These are phyloP conservation scores for Byssoonygena ceratinophila DNA, from an alignment of 2,329 filamentous ascomycete species.

Conservation along the genomic window DNA sequence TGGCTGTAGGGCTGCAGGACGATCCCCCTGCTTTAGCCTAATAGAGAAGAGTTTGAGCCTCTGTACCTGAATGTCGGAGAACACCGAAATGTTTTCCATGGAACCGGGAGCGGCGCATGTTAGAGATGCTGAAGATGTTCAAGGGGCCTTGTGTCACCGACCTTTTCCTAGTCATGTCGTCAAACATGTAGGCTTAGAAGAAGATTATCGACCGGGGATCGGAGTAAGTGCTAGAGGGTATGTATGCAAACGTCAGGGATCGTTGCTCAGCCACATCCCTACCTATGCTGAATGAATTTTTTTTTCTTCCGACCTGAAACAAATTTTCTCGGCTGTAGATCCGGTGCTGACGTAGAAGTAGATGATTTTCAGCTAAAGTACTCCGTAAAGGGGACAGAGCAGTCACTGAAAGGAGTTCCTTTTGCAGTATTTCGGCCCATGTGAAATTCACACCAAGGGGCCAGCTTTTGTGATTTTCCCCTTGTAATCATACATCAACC, in stretches of 20 bases:
- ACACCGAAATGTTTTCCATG: background rate
- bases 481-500: no score
- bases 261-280: background rate
- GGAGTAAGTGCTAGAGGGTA: no score
- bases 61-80: background rate
- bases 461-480: background rate
- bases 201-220: background rate
- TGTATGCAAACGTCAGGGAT: background rate
- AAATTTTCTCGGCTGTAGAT: background rate
- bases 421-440: background rate
- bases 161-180: background rate
- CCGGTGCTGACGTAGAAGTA: background rate
- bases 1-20: slow-evolving; percentile 7
- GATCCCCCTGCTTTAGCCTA: background rate
- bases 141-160: background rate
- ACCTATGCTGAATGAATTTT: background rate
- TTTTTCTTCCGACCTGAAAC: no score
- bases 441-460: background rate
- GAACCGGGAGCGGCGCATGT: background rate
- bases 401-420: background rate
- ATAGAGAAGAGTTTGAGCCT: background rate
- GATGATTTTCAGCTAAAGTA: background rate
- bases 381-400: no score
- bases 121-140: background rate
- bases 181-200: no score